Evolutionary conservation across 768 basidiomycete genomes (phyloP).

Genomic region (Rubroboletus pulcherrimus): DNA sequence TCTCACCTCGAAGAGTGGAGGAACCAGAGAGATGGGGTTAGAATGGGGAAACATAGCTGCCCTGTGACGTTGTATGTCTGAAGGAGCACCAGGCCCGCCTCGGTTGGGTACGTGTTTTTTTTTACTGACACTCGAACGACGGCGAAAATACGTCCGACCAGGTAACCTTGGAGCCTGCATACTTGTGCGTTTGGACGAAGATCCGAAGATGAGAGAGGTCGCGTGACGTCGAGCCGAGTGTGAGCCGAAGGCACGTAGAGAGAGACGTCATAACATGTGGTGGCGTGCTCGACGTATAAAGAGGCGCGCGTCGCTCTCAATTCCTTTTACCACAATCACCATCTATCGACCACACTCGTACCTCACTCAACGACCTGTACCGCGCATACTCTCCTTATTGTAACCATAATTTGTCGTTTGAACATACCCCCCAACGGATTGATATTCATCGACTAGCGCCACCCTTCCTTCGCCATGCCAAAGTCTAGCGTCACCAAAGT

Average conservation of each 20-base stretch:
- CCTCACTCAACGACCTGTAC: background rate
- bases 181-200: background rate
- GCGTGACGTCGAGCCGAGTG: constrained; percentile 26
- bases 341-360: constrained; percentile 3
- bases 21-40: constrained; percentile 8
- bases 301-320: constrained; percentile 9
- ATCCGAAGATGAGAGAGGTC: constrained; percentile 14
- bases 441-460: constrained; percentile 2
- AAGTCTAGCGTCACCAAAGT: constrained; percentile 56
- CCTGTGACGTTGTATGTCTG: constrained; percentile 10
- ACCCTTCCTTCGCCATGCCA: constrained; percentile 31
- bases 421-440: constrained; percentile 11
- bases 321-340: background rate
- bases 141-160: background rate
- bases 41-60: constrained; percentile 25
- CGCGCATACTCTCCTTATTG: constrained; percentile 2
- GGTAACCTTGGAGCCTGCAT: background rate
- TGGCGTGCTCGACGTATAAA: constrained; percentile 26
- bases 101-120: background rate
- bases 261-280: constrained; percentile 23
- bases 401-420: constrained; percentile 12
- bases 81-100: background rate
- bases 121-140: background rate
- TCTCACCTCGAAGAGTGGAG: constrained; percentile 19
- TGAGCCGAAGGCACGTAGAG: constrained; percentile 3